A percentile compares a stretch with the other conserved stretches of the same genome.
Evolutionary conservation across 352 stramenopile species (phyloP).

Genomic region (Phytophthora idaei): DNA sequence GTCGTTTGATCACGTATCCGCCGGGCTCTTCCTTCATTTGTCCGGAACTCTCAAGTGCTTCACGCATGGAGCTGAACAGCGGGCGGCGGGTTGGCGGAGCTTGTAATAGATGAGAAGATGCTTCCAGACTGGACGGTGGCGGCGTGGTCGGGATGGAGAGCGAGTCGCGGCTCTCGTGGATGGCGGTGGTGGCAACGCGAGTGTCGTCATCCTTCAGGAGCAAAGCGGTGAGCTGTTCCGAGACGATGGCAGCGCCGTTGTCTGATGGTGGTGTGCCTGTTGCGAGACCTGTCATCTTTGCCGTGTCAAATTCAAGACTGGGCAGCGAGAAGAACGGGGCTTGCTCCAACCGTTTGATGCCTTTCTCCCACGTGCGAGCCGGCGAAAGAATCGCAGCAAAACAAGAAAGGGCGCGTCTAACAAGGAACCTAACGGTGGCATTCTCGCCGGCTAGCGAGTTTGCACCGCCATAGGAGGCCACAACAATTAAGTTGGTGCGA

Average conservation of each 20-base stretch:
- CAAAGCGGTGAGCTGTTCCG: constrained; percentile 22
- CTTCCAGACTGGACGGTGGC: constrained; percentile 5
- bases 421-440: constrained; percentile 34
- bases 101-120: neutral
- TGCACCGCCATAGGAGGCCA: neutral
- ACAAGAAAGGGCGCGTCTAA: constrained; percentile 28
- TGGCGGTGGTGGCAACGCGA: neutral
- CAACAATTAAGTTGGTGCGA: constrained; percentile 12
- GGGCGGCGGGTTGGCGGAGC: constrained; percentile 16
- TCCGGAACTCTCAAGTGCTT: constrained; percentile 46
- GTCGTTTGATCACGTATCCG: constrained; percentile 45
- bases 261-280: constrained; percentile 18
- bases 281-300: constrained; percentile 29
- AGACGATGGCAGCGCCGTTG: constrained; percentile 21
- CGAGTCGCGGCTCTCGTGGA: constrained; percentile 1
- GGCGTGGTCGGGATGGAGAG: constrained; percentile 7
- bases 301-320: constrained; percentile 29
- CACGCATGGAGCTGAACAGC: constrained; percentile 52
- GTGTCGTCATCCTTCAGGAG: constrained; percentile 30
- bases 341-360: constrained; percentile 13
- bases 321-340: neutral
- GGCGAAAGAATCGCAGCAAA: constrained; percentile 16
- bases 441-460: neutral
- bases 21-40: constrained; percentile 42
- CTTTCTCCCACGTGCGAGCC: constrained; percentile 36